Percentiles rank a stretch among this genome's conserved stretches.
phyloP scores from a whole-genome alignment of 805 yeast species.

The Kodamaea restingae region DNA sequence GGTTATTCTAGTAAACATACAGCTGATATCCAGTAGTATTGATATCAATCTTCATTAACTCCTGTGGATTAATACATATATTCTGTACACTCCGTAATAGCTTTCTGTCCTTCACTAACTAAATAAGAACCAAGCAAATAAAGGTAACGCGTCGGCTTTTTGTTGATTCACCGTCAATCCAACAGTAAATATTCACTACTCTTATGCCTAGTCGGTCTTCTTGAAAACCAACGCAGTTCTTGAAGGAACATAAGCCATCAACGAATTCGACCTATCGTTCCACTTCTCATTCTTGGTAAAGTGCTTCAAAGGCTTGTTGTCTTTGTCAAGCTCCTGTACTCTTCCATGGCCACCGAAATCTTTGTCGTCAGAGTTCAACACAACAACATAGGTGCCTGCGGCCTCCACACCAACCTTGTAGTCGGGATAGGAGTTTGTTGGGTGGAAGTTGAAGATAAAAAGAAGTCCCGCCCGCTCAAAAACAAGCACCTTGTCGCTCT shows the following conservation, averaged over 20 bases:
- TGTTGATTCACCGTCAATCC: too few species aligned
- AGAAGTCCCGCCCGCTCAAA: slow-evolving; percentile 84
- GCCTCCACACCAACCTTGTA: slow-evolving; percentile 86
- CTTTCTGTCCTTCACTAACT: too few species aligned
- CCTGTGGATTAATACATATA: too few species aligned
- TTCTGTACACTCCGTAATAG: too few species aligned
- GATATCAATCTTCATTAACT: too few species aligned
- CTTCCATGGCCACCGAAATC: slow-evolving; percentile 81
- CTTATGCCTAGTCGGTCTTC: background rate
- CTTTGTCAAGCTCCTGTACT: slow-evolving; percentile 43
- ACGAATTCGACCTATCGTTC: slow-evolving; percentile 73
- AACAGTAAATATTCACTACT: too few species aligned
- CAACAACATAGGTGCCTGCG: slow-evolving; percentile 71
- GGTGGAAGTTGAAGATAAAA: slow-evolving; percentile 89
- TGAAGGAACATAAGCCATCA: slow-evolving; percentile 79
- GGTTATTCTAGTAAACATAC: too few species aligned
- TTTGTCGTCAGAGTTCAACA: slow-evolving; percentile 67
- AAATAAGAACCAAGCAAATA: too few species aligned
- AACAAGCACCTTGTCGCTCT: slow-evolving; percentile 81
- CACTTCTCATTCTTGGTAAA: slow-evolving; percentile 73
- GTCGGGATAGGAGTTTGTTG: slow-evolving; percentile 75
- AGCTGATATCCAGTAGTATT: too few species aligned
- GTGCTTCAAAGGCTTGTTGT: slow-evolving; percentile 43
- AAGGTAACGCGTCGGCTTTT: too few species aligned
- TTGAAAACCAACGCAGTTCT: slow-evolving; percentile 47